Base-by-base conservation (phyloP, 495 filamentous ascomycete species). In the Polyplosphaeria fusca region DNA sequence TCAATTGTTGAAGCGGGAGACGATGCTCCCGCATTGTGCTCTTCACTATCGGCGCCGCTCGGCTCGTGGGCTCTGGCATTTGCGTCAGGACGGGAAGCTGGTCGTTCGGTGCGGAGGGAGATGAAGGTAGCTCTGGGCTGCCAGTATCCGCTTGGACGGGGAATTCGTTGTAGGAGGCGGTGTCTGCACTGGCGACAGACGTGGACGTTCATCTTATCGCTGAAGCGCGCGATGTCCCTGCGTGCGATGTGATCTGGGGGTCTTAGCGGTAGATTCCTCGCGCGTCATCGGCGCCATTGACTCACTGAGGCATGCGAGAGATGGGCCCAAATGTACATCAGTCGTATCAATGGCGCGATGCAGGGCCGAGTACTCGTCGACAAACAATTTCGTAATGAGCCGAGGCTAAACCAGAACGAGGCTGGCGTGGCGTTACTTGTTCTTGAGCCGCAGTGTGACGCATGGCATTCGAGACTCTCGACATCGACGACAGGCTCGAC, bases 1-100 rank as follows among this genome's bases (percentile, higher is more conserved):
- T 79, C 76, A 44, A 70, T 73, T 5, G 46, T 16, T 59, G 71
- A 80, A 12, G 74, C 66, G 1, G 71, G 65, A 11, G 52, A 28
- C 5, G 60, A 35, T 35, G 9, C 30, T 35, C n/a, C 9, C 30
- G 30, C 30, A 35, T 35, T 35, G 30, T 35, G 30, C n/a, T 35
- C 30, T 35, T 35, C n/a, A 7, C 30, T 18, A 3, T 50, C 27
- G 4, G 22, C 27, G 16, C 2, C 28, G 16, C 39, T 7, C 28
- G 4, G 12, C 28, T 14, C 12, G 19, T 14, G 7, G n/a, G 27
- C 22, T 38, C 22, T 14, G 16, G 47, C 3, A n/a, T n/a, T n/a
- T n/a, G n/a, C n/a, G n/a, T n/a, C n/a, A n/a, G n/a, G n/a, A n/a
- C n/a, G n/a, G n/a, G n/a, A n/a, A n/a, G n/a, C n/a, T n/a, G n/a